Evolutionary conservation across 129 eudicot genomes (phyloP).

Genomic region (Escallonia rubra): DNA sequence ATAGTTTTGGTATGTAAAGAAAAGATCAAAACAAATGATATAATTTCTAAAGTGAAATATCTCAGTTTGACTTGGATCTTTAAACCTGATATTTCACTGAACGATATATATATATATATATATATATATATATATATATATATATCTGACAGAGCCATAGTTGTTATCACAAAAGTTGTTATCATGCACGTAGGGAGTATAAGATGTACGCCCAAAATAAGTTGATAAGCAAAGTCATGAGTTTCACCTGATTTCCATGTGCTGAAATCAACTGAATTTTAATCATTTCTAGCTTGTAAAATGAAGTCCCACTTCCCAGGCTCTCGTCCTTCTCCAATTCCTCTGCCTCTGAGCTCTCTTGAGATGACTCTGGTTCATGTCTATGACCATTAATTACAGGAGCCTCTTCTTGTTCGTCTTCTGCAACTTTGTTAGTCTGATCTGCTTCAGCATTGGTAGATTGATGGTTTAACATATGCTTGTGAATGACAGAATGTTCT

Average conservation of each 20-base stretch:
- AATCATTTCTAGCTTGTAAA: slow-evolving; percentile 81
- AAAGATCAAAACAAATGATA: too few species aligned
- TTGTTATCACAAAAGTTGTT: not conserved
- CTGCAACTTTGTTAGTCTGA: slow-evolving; percentile 16
- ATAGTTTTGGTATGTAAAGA: too few species aligned
- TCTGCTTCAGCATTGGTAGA: slow-evolving; percentile 26
- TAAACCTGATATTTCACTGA: not conserved
- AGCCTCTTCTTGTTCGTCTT: slow-evolving; percentile 38
- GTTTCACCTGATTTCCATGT: slow-evolving; percentile 68
- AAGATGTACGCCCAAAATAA: slow-evolving; percentile 1
- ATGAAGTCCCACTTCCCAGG: slow-evolving; percentile 66
- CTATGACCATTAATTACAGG: slow-evolving; percentile 57
- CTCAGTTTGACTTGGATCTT: not conserved
- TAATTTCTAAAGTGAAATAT: too few species aligned
- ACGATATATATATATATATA: too few species aligned
- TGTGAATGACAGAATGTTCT: slow-evolving; percentile 63
- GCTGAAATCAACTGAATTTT: slow-evolving; percentile 78
- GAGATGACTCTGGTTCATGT: slow-evolving; percentile 28
- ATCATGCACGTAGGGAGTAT: not conserved
- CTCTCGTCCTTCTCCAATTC: slow-evolving; percentile 68
- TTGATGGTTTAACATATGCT: slow-evolving; percentile 33
- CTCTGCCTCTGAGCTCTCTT: slow-evolving; percentile 40
- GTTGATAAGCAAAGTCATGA: slow-evolving; percentile 1
- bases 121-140: too few species aligned
- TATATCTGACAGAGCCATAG: not conserved